A percentile compares a stretch with the other conserved stretches of the same genome.
These are phyloP conservation scores for Globisporangium lucens DNA, from an alignment of 352 stramenopile species.

Conservation along the genomic window DNA sequence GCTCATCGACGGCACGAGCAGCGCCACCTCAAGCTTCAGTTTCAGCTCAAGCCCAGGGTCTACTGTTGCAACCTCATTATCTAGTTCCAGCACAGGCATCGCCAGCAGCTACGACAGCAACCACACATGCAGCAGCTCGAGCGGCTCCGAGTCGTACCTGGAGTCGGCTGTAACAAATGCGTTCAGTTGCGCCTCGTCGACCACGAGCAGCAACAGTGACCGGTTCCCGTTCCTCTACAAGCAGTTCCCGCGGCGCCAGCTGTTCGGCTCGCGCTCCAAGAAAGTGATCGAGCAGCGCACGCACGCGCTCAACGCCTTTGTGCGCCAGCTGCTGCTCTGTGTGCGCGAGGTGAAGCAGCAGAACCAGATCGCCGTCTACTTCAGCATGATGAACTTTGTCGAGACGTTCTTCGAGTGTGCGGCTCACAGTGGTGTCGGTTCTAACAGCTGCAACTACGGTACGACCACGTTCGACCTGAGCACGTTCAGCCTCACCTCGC, in stretches of 20 bases:
- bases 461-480: not conserved
- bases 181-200: slow-evolving; percentile 19
- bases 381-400: slow-evolving; percentile 67
- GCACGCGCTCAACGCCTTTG: slow-evolving; percentile 54
- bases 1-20: slow-evolving; percentile 46
- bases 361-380: slow-evolving; percentile 66
- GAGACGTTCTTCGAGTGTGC: slow-evolving; percentile 60
- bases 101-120: slow-evolving; percentile 6
- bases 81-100: slow-evolving; percentile 9
- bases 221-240: slow-evolving; percentile 62
- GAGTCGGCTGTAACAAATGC: slow-evolving; percentile 18
- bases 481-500: slow-evolving; percentile 12
- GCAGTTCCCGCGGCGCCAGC: slow-evolving; percentile 59
- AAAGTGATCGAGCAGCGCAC: slow-evolving; percentile 67
- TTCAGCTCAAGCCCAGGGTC: not conserved
- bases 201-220: slow-evolving; percentile 21
- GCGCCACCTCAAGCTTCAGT: not conserved
- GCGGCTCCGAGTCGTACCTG: slow-evolving; percentile 12
- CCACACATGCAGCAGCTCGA: slow-evolving; percentile 15
- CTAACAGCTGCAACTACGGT: not conserved
- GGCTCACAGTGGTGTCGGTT: slow-evolving; percentile 21
- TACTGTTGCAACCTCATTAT: not conserved
- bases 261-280: slow-evolving; percentile 67
- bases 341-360: slow-evolving; percentile 53
- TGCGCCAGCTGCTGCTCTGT: slow-evolving; percentile 52